Evolutionary conservation across 768 basidiomycete species (phyloP), one percentile per base, ranked within the genome.

Genomic region (Favolaschia claudopus): DNA sequence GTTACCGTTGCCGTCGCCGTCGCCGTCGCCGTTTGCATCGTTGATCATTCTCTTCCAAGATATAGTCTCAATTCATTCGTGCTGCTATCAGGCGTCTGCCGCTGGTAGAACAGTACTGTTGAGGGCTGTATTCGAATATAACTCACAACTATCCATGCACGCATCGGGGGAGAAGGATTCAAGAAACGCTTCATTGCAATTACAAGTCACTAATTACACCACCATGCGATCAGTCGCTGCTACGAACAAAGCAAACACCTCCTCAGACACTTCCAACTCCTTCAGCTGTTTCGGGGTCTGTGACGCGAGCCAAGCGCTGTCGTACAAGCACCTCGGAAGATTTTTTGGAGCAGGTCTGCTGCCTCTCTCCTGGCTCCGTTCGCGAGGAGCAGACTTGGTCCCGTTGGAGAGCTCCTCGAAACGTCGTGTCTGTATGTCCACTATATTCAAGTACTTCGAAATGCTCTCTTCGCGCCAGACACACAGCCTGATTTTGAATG

Each of bases 171-270:
- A n/a, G n/a, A n/a, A n/a, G n/a, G n/a, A n/a, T n/a, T n/a, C n/a
- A n/a, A n/a, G n/a, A n/a, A n/a, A n/a, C n/a, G n/a, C n/a, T n/a
- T n/a, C n/a, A n/a, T n/a, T n/a, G n/a, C n/a, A n/a, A n/a, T n/a
- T n/a, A n/a, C n/a, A n/a, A n/a, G n/a, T n/a, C n/a, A n/a, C n/a
- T n/a, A n/a, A n/a, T n/a, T n/a, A n/a, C n/a, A n/a, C n/a, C n/a
- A n/a, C 32, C 54, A 55, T 55, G 13, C 54, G 43, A 14, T 47
- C 54, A 15, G 54, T 55, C 15, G 54, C 54, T 25, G 54, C 44
- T 17, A 55, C 44, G 17, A 64, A 50, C 40, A 64, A 22, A 17
- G 39, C 54, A 40, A 64, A 64, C 2, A 34, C 63, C 39, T 64
- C 58, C 38, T 60, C 33, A 29, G 63, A 64, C 9, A 64, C 49